These are phyloP conservation scores for Cladosporium austrohemisphaericum DNA, from an alignment of 2,329 filamentous ascomycete species.

Conservation along the genomic window DNA sequence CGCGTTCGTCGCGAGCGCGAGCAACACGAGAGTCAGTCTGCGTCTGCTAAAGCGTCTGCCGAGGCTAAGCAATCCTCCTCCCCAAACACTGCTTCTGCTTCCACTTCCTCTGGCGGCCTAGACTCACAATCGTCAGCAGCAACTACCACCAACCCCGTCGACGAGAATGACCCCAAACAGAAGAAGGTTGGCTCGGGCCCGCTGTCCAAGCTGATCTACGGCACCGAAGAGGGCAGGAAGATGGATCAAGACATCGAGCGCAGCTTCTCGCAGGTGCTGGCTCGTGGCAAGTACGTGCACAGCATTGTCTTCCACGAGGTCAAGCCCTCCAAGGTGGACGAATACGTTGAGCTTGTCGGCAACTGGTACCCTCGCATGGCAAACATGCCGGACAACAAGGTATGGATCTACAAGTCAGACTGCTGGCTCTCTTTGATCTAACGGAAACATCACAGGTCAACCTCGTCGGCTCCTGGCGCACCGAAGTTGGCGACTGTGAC, in stretches of 20 bases:
- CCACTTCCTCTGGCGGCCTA: slow-evolving; percentile 36
- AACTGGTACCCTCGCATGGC: slow-evolving; percentile 92
- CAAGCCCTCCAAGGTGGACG: slow-evolving; percentile 90
- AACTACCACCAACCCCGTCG: slow-evolving; percentile 47
- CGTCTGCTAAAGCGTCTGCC: slow-evolving; percentile 49
- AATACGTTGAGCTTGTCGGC: slow-evolving; percentile 86
- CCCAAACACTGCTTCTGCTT: slow-evolving; percentile 23
- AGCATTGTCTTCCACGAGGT: slow-evolving; percentile 96
- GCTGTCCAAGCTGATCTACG: slow-evolving; percentile 87
- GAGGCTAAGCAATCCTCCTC: slow-evolving; percentile 30
- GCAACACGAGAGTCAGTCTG: slow-evolving; percentile 77
- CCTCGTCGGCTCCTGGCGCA: slow-evolving; percentile 95
- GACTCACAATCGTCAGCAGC: slow-evolving; percentile 33
- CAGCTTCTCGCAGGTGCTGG: slow-evolving; percentile 91
- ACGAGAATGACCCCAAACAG: slow-evolving; percentile 59
- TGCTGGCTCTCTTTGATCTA: neutral
- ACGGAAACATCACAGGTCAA: slow-evolving; percentile 51
- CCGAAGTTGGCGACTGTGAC: slow-evolving; percentile 94
- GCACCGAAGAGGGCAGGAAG: slow-evolving; percentile 90
- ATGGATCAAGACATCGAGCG: slow-evolving; percentile 94
- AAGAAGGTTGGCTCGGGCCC: slow-evolving; percentile 53
- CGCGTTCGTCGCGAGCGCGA: slow-evolving; percentile 68
- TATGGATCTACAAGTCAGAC: neutral
- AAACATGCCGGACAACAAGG: slow-evolving; percentile 78
- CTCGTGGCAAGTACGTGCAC: slow-evolving; percentile 96